Conservation (phyloP, 805 yeast genomes). For the Hanseniaspora meyeri region DNA sequence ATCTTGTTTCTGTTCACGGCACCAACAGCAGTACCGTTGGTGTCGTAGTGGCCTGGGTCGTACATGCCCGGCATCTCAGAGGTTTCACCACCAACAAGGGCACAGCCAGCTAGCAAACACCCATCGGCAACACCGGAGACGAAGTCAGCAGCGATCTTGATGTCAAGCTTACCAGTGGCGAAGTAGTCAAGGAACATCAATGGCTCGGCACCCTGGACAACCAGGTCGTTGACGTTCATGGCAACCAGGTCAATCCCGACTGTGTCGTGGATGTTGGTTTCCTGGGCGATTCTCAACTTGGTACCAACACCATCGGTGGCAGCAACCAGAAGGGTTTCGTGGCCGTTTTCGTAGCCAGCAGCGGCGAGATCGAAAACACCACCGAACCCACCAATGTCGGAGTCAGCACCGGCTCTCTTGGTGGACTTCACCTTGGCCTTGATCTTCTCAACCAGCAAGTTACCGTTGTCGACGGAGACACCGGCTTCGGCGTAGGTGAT, state of each 20-base stretch:
- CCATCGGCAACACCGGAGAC: conserved; percentile 95
- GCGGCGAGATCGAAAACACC: conserved; percentile 83
- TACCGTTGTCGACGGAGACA: conserved; percentile 94
- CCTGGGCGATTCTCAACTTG: conserved; percentile 87
- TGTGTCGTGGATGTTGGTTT: conserved; percentile 78
- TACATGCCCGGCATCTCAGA: conserved; percentile 99
- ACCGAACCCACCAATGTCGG: conserved; percentile 98
- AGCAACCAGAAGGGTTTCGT: conserved; percentile 74
- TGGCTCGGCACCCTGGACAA: conserved; percentile 99
- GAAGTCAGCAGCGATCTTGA: conserved; percentile 70
- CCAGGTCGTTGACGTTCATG: conserved; percentile 95
- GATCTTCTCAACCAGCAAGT: conserved; percentile 75
- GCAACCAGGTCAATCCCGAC: conserved; percentile 98
- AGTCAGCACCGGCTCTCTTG: conserved; percentile 89
- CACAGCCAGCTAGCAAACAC: conserved; percentile 89
- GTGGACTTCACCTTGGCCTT: conserved; percentile 86
- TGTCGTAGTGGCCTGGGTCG: conserved; percentile 88
- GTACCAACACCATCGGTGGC: conserved; percentile 99
- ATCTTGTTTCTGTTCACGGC: conserved; percentile 70
- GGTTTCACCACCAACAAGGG: conserved; percentile 97
- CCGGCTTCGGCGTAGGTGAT: conserved; percentile 93
- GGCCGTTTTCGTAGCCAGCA: conserved; percentile 63
- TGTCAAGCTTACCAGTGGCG: conserved; percentile 86
- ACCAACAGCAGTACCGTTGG: conserved; percentile 97
- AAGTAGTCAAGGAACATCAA: conserved; percentile 88